phyloP scores from a whole-genome alignment of 2,329 filamentous ascomycete species.

The Mycosphaerella arachidis region DNA sequence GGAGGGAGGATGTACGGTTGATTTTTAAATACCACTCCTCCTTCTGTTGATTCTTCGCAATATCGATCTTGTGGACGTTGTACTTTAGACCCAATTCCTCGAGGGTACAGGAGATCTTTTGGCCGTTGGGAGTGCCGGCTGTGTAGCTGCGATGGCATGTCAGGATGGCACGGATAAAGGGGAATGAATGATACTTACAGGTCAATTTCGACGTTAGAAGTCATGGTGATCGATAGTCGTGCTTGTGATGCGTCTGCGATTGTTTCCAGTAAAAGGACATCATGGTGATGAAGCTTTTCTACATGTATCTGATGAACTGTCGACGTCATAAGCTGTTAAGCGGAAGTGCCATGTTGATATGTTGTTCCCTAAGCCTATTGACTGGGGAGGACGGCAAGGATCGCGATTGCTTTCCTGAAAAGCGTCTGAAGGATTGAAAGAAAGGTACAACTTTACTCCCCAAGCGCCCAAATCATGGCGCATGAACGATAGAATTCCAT shows the following conservation, averaged over 20 bases:
- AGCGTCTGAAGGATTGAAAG: not conserved
- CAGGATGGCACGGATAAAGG: not conserved
- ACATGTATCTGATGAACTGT: not conserved
- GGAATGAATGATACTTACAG: not conserved
- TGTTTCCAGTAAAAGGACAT: too few relatives aligned
- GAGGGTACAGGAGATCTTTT: slow-evolving; percentile 32
- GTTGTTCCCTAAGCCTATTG: not conserved
- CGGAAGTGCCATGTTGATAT: not conserved
- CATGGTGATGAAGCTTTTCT: not conserved
- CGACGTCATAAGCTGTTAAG: slow-evolving; percentile 3
- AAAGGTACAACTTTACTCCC: not conserved
- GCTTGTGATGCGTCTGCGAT: too few relatives aligned
- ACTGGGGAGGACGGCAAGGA: not conserved
- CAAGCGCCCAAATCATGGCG: not conserved
- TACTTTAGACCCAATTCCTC: slow-evolving; percentile 33
- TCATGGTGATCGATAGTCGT: not conserved
- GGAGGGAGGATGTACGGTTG: slow-evolving; percentile 32
- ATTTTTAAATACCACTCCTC: slow-evolving; percentile 45
- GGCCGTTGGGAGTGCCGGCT: slow-evolving; percentile 33
- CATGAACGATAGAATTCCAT: not conserved
- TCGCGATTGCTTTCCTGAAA: not conserved
- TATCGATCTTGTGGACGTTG: slow-evolving; percentile 38
- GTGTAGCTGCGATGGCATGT: slow-evolving; percentile 20
- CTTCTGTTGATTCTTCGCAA: slow-evolving; percentile 43
- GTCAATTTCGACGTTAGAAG: not conserved